A percentile compares a stretch with the other conserved stretches of the same genome.
Conservation (phyloP, 331 rosid species). For the Rosa hybrid region DNA sequence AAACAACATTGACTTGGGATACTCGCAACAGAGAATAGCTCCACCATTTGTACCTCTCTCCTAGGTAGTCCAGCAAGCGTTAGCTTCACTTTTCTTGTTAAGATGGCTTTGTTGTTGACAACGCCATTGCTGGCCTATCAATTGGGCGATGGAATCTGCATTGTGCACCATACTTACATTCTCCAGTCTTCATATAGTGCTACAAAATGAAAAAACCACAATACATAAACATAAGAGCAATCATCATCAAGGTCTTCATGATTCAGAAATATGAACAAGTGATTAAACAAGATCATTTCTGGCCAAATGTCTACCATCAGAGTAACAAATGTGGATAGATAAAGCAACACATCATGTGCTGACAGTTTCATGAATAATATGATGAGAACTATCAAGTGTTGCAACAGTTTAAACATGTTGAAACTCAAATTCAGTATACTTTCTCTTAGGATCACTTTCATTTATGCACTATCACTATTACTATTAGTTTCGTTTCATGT, state of each 20-base stretch:
- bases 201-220: slow-evolving; percentile 31
- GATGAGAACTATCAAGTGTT: not conserved
- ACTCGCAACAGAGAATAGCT: not conserved
- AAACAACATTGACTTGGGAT: no score
- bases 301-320: not conserved
- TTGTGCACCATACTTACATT: slow-evolving; percentile 76
- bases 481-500: no score
- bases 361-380: not conserved
- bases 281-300: not conserved
- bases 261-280: not conserved
- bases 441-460: not conserved
- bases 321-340: not conserved
- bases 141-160: slow-evolving; percentile 92
- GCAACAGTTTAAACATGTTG: not conserved
- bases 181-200: slow-evolving; percentile 94
- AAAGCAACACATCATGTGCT: not conserved
- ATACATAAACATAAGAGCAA: slow-evolving; percentile 11
- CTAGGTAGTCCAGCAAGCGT: slow-evolving; percentile 94
- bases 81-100: slow-evolving; percentile 57
- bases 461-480: not conserved
- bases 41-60: slow-evolving; percentile 68
- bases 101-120: slow-evolving; percentile 39
- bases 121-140: slow-evolving; percentile 68
- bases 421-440: not conserved
- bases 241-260: not conserved